Percentiles rank a stretch among this genome's conserved stretches.
phyloP scores from a whole-genome alignment of 2,329 filamentous ascomycete genomes.

The Plectosphaerella sp. region DNA sequence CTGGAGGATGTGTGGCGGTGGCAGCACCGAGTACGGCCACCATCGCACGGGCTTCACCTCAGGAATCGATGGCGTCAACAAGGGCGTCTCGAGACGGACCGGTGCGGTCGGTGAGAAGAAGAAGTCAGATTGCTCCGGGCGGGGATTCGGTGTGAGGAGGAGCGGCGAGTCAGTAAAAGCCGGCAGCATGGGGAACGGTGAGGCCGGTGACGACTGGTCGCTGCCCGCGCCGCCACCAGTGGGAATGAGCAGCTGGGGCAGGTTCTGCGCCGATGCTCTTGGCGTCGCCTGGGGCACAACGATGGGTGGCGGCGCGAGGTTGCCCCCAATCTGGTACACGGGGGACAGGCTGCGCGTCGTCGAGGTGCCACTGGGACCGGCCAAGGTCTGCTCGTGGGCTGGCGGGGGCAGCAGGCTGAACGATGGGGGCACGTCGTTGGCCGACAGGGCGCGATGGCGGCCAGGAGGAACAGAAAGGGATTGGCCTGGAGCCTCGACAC shows the following conservation, averaged over 20 bases:
- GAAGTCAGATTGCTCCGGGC: conserved; percentile 46
- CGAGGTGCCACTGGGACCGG: conserved; percentile 2
- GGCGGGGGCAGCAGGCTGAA: conserved; percentile 6
- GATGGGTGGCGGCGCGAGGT: conserved; percentile 34
- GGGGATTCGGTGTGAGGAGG: conserved; percentile 34
- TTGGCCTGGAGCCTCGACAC: background rate
- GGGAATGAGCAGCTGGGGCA: conserved; percentile 43
- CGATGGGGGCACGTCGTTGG: conserved; percentile 31
- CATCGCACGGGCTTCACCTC: conserved; percentile 53
- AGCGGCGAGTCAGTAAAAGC: conserved; percentile 56
- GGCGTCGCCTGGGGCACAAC: conserved; percentile 3
- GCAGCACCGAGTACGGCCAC: conserved; percentile 77
- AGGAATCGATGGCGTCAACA: conserved; percentile 36
- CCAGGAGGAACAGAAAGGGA: background rate
- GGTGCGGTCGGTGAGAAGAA: conserved; percentile 39
- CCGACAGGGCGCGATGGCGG: conserved; percentile 42
- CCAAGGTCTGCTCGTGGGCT: conserved; percentile 5
- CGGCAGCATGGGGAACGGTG: conserved; percentile 56
- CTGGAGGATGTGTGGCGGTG: conserved; percentile 65
- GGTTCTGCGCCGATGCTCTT: conserved; percentile 3
- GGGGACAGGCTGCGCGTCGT: conserved; percentile 22
- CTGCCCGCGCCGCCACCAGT: conserved; percentile 37
- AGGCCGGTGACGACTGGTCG: conserved; percentile 42
- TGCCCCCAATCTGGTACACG: conserved; percentile 32
- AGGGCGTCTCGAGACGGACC: conserved; percentile 40